Conservation (phyloP, 495 filamentous ascomycete genomes). For the Neurospora sublineolata region DNA sequence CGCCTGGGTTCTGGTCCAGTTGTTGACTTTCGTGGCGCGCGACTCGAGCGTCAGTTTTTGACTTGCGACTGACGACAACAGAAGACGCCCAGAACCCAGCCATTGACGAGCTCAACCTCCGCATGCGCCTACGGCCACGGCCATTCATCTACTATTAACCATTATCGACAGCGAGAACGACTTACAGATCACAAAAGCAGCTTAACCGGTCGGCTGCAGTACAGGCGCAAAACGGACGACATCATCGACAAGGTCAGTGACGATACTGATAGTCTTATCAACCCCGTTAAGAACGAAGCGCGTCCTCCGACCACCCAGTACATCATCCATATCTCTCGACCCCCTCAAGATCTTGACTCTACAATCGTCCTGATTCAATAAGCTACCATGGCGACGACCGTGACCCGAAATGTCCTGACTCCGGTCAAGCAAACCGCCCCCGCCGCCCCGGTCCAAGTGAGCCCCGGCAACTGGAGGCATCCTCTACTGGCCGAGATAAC, state of each 20-base stretch:
- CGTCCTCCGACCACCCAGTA: not conserved
- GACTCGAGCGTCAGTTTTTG: conserved; percentile 1
- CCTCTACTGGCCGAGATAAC: conserved; percentile 70
- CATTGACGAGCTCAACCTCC: not conserved
- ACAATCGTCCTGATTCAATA: conserved; percentile 10
- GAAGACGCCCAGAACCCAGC: not conserved
- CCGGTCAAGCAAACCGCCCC: conserved; percentile 30
- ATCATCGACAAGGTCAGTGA: not conserved
- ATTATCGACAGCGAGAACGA: not conserved
- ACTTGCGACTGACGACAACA: conserved; percentile 1
- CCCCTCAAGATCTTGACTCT: not conserved
- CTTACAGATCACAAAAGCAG: not conserved
- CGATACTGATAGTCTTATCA: not conserved
- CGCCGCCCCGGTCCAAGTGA: conserved; percentile 27
- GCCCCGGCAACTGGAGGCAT: conserved; percentile 77
- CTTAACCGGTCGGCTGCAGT: not conserved
- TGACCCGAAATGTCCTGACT: conserved; percentile 23
- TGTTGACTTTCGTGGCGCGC: conserved; percentile 13
- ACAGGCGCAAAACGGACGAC: not conserved
- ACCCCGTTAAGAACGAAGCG: not conserved
- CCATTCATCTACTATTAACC: conserved; percentile 7
- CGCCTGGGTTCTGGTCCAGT: conserved; percentile 6
- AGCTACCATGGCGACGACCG: conserved; percentile 5
- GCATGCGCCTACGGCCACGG: conserved; percentile 9
- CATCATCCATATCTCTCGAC: not conserved